Percentiles rank a stretch among this genome's conserved stretches.
Evolutionary conservation across 768 basidiomycete genomes (phyloP).

Genomic region (Mycena vulgaris): DNA sequence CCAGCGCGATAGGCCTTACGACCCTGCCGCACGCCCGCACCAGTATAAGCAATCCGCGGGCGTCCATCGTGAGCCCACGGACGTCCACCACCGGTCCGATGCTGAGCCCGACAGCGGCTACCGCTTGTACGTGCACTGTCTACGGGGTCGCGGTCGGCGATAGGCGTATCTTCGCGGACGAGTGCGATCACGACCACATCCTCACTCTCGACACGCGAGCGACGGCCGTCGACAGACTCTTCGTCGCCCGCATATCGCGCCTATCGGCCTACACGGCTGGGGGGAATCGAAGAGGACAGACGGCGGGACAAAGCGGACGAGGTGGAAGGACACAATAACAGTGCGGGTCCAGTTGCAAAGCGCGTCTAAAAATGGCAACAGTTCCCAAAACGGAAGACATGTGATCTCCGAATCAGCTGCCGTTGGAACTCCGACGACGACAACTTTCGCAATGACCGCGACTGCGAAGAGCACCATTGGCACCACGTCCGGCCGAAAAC

Average conservation of each 20-base stretch:
- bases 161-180: conserved; percentile 18
- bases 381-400: background rate
- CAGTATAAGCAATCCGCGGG: conserved; percentile 32
- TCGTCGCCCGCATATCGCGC: conserved; percentile 21
- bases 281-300: conserved; percentile 33
- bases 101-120: background rate
- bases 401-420: conserved; percentile 19
- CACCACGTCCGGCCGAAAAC: conserved; percentile 53
- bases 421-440: conserved; percentile 19
- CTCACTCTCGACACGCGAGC: conserved; percentile 29
- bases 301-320: conserved; percentile 14
- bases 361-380: background rate
- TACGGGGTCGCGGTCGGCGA: conserved; percentile 8
- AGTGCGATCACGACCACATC: conserved; percentile 19
- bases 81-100: conserved; percentile 19
- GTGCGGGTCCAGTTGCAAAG: conserved; percentile 1
- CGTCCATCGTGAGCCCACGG: conserved; percentile 16
- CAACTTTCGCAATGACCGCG: conserved; percentile 12
- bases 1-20: conserved; percentile 13
- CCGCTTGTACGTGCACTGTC: conserved; percentile 25
- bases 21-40: conserved; percentile 11
- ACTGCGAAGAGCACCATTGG: conserved; percentile 26
- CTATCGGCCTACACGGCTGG: conserved; percentile 28
- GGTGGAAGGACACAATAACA: background rate
- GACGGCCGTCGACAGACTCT: conserved; percentile 32